Conservation (phyloP, 805 yeast genomes). For the Pachysolen tannophilus region DNA sequence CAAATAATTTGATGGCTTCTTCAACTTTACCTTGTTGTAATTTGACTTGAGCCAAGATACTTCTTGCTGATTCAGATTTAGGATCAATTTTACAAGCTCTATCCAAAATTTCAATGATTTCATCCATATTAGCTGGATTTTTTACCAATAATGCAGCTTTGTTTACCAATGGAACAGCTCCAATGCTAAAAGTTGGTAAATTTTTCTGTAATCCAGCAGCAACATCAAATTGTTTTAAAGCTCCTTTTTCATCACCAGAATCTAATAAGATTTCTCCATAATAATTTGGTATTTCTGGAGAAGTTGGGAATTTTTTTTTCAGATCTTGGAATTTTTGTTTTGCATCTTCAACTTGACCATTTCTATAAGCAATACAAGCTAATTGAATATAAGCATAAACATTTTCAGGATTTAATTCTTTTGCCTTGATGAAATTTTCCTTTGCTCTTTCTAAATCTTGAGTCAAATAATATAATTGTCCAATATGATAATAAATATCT, state of each 20-base stretch:
- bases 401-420: constrained; percentile 64
- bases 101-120: constrained; percentile 58
- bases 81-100: constrained; percentile 82
- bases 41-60: constrained; percentile 86
- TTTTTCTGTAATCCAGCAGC: constrained; percentile 78
- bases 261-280: constrained; percentile 92
- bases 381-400: constrained; percentile 84
- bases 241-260: constrained; percentile 61
- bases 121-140: constrained; percentile 43
- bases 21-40: constrained; percentile 76
- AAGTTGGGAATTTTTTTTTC: constrained; percentile 67
- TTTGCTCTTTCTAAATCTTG: constrained; percentile 69
- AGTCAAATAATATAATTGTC: constrained; percentile 81
- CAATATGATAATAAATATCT: constrained; percentile 89
- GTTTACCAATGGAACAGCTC: constrained; percentile 84
- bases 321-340: constrained; percentile 63
- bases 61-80: constrained; percentile 79
- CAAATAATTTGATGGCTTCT: constrained; percentile 76
- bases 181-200: constrained; percentile 62
- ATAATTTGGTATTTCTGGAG: constrained; percentile 90
- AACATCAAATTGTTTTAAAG: constrained; percentile 76
- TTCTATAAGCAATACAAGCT: constrained; percentile 86
- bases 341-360: constrained; percentile 52
- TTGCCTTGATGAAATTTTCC: constrained; percentile 67
- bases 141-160: constrained; percentile 65